These are phyloP conservation scores for Haberlea rhodopensis DNA, from an alignment of 257 asterid genomes.

Conservation along the genomic window DNA sequence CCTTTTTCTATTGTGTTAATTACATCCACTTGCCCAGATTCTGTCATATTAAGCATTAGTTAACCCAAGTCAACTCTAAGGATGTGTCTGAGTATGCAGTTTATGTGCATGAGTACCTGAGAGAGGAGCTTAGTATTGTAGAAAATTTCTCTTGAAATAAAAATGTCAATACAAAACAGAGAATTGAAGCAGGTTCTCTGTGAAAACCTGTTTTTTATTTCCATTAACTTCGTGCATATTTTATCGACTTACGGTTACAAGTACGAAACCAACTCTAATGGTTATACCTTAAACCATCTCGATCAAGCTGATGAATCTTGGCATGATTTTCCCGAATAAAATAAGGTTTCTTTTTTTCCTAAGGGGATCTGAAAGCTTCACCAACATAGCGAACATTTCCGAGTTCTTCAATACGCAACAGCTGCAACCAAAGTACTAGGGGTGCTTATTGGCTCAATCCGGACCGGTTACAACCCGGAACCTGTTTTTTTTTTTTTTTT, in stretches of 20 bases:
- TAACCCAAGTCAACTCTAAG: background rate
- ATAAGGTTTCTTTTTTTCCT: constrained; percentile 28
- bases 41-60: background rate
- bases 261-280: background rate
- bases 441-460: too few relatives aligned
- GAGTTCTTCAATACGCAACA: constrained; percentile 92
- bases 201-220: background rate
- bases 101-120: background rate
- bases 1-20: background rate
- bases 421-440: constrained; percentile 62
- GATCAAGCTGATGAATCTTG: background rate
- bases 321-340: background rate
- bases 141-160: background rate
- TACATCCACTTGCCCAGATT: background rate
- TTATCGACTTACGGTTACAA: background rate
- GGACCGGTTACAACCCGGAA: too few relatives aligned
- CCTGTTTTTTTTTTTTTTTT: too few relatives aligned
- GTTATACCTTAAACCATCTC: too few relatives aligned
- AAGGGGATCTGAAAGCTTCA: constrained; percentile 84
- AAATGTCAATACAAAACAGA: background rate
- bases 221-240: background rate
- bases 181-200: background rate
- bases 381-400: constrained; percentile 95
- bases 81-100: background rate
- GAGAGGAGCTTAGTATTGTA: background rate